These are phyloP conservation scores for Flueggea neowawraea DNA, from an alignment of 441 rosid species.

Conservation along the genomic window DNA sequence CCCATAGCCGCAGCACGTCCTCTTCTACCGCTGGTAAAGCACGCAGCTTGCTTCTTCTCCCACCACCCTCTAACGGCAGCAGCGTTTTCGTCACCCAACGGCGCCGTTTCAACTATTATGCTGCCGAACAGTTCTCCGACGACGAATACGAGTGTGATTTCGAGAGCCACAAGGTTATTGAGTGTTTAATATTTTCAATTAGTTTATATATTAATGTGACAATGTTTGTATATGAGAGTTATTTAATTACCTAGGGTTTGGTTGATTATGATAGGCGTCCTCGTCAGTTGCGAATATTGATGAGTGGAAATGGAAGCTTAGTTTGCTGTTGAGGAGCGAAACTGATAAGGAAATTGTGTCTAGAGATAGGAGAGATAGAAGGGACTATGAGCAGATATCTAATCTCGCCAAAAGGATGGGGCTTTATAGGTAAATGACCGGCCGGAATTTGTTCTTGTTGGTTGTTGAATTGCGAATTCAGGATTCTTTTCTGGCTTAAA, in stretches of 20 bases:
- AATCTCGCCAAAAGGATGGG: constrained; percentile 92
- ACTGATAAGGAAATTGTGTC: constrained; percentile 85
- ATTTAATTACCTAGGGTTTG: not conserved
- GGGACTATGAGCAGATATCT: constrained; percentile 92
- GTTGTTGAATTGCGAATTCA: too few relatives aligned
- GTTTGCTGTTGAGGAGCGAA: constrained; percentile 63
- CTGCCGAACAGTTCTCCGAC: constrained; percentile 93
- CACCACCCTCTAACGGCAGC: too few relatives aligned
- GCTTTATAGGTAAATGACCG: constrained; percentile 56
- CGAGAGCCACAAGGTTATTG: constrained; percentile 69
- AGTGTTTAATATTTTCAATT: too few relatives aligned
- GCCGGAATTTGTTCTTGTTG: too few relatives aligned
- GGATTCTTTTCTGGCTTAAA: not conserved
- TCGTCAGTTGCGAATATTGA: constrained; percentile 91
- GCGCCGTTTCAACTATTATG: constrained; percentile 43
- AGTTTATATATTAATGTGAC: too few relatives aligned
- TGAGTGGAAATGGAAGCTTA: constrained; percentile 98
- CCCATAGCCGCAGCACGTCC: too few relatives aligned
- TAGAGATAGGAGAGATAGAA: constrained; percentile 87
- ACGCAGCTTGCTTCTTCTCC: too few relatives aligned
- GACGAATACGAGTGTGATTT: constrained; percentile 93
- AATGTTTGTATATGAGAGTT: not conserved
- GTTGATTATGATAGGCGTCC: constrained; percentile 53
- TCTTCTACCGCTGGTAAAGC: too few relatives aligned
- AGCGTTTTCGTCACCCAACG: not conserved